A percentile compares a stretch with the other conserved stretches of the same genome.
Evolutionary conservation across 441 rosid genomes (phyloP).

Genomic region (Omphalea diandra): DNA sequence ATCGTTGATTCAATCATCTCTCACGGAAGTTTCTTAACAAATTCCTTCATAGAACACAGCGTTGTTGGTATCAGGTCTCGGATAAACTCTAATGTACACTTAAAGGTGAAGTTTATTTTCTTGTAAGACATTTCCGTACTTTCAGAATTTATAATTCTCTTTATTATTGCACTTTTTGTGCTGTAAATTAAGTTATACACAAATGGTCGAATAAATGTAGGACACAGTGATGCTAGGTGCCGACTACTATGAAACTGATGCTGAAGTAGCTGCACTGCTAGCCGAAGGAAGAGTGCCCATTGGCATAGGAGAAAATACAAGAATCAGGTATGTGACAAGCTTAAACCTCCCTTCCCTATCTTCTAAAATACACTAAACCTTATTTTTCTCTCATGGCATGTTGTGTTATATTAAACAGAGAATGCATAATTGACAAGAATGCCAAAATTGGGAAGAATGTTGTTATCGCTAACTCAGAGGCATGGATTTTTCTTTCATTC

Average conservation of each 20-base stretch:
- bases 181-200: neutral
- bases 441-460: slow-evolving; percentile 93
- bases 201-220: slow-evolving; percentile 34
- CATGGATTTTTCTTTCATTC: no score
- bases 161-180: neutral
- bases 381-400: slow-evolving; percentile 1
- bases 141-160: neutral
- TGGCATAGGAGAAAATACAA: slow-evolving; percentile 87
- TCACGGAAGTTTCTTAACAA: slow-evolving; percentile 78
- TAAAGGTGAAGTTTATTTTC: slow-evolving; percentile 47
- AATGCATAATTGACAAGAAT: slow-evolving; percentile 92
- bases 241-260: slow-evolving; percentile 82
- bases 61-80: slow-evolving; percentile 85
- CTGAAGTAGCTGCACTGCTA: slow-evolving; percentile 54
- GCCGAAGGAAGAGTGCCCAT: slow-evolving; percentile 77
- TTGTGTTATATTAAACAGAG: slow-evolving; percentile 40
- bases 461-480: slow-evolving; percentile 85
- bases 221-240: slow-evolving; percentile 97
- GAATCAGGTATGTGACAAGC: slow-evolving; percentile 51
- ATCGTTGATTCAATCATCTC: slow-evolving; percentile 80
- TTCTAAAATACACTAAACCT: neutral
- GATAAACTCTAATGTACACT: slow-evolving; percentile 62
- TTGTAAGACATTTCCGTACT: neutral
- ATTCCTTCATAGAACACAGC: slow-evolving; percentile 75
- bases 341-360: neutral